Base-by-base conservation (phyloP, 164 flowering plant genomes). In the Buxus sempervirens region DNA sequence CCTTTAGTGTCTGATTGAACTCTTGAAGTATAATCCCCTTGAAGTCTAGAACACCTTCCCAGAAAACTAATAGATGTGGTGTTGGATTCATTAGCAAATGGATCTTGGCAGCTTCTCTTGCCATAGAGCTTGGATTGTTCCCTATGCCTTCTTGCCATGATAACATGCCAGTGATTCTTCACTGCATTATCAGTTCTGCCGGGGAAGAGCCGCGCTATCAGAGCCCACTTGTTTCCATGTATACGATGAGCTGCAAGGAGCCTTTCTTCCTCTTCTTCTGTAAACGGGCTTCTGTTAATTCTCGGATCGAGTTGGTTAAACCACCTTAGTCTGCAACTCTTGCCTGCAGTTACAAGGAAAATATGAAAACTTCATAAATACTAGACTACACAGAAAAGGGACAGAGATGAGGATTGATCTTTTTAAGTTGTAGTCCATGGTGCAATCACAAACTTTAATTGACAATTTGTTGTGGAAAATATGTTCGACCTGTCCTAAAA, bases 291-390 rank as follows among this genome's bases (percentile, higher is more conserved):
- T 25, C 66, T 74, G 61, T 71, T 79, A 54, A 79, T 77, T 56
- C 58, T 74, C 0, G 82, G 82, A 60, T 79, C 76, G 6, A 79
- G 80, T 69, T 79, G 82, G 72, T 79, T 79, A 64, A 68, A 79
- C 82, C 82, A 79, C 67, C 82, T 76, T 72, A 79, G 42, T 67
- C 82, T 79, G 69, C 82, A 79, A 42, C 80, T 74, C 62, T 79
- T 79, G 53, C 80, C 82, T 76, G 41, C 60, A 72, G 19, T 21
- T 2, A 18, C 23, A 18, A 61, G 26, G 62, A 27, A 55, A 45
- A 5, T 10, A 45, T 6, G 1, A 45, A 45, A 45, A 10, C 14
- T 15, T 45, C 51, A 45, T 45, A 15, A 45, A 45, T 15, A 10
- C 1, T 45, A 45, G 51, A 41, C 14, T 45, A 10, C 2, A 10